These are phyloP conservation scores for Myrmaecium sp. DNA, from an alignment of 2,329 filamentous ascomycete species.

Conservation along the genomic window DNA sequence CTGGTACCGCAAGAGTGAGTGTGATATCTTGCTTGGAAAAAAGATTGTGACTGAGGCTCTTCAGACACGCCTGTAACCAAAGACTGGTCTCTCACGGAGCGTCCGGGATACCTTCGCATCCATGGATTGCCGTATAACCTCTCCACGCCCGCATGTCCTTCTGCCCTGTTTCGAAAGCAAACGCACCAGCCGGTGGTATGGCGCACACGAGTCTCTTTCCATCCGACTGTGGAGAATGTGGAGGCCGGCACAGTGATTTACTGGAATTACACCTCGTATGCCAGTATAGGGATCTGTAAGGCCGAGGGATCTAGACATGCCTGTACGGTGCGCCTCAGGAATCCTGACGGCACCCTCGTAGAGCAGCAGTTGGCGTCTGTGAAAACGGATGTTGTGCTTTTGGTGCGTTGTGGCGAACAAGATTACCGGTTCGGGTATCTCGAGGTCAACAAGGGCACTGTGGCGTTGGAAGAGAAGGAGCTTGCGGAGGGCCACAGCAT, in stretches of 20 bases:
- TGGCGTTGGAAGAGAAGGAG: slow-evolving; percentile 3
- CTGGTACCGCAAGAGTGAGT: slow-evolving; percentile 24
- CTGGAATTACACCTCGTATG: slow-evolving; percentile 34
- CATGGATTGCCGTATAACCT: slow-evolving; percentile 37
- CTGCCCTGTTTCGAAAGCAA: slow-evolving; percentile 39
- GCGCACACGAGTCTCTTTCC: slow-evolving; percentile 29
- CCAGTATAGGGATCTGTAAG: slow-evolving; percentile 24
- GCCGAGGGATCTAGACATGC: slow-evolving; percentile 6
- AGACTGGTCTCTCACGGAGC: slow-evolving; percentile 30
- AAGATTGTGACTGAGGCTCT: no score
- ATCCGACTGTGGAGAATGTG: slow-evolving; percentile 23
- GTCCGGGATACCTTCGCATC: slow-evolving; percentile 28
- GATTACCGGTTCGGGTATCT: slow-evolving; percentile 14
- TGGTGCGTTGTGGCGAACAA: slow-evolving; percentile 14
- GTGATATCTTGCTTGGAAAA: background rate
- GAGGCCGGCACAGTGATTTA: slow-evolving; percentile 39
- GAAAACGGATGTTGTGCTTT: slow-evolving; percentile 10
- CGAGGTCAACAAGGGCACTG: slow-evolving; percentile 4
- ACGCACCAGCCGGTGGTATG: slow-evolving; percentile 26
- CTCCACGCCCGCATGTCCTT: slow-evolving; percentile 32
- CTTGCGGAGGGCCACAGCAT: slow-evolving; percentile 4
- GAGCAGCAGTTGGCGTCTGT: slow-evolving; percentile 5
- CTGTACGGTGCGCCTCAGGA: slow-evolving; percentile 11
- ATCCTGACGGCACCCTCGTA: slow-evolving; percentile 8
- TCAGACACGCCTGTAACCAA: slow-evolving; percentile 31